These are phyloP conservation scores for Chytriomyces hyalinus DNA, from an alignment of 192 early-diverging fungal genomes.

Conservation along the genomic window DNA sequence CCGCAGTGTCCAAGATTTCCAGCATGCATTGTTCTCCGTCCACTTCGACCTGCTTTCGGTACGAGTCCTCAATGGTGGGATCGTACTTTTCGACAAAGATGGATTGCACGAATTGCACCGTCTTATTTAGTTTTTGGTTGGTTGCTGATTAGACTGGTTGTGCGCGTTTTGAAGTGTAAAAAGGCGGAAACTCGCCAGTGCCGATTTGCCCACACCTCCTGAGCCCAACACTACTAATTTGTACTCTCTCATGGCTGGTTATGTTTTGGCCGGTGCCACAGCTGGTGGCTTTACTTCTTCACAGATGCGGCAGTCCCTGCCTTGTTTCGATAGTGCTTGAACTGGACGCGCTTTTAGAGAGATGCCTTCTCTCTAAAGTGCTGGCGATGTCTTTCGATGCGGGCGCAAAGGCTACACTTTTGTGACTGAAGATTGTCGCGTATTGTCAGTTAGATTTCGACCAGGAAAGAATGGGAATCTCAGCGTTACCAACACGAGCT, in stretches of 20 bases:
- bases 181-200: conserved; percentile 60
- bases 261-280: no score
- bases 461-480: no score
- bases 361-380: not conserved
- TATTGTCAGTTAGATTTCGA: no score
- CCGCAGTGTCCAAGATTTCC: conserved; percentile 97
- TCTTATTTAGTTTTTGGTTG: conserved; percentile 41
- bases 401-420: not conserved
- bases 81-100: conserved; percentile 93
- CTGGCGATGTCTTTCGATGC: not conserved
- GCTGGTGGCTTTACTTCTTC: no score
- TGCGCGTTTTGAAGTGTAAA: not conserved
- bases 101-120: conserved; percentile 68
- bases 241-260: conserved; percentile 81
- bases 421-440: not conserved
- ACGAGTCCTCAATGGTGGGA: conserved; percentile 98
- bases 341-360: not conserved
- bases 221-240: conserved; percentile 93
- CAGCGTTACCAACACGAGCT: no score
- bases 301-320: not conserved
- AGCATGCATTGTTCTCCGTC: conserved; percentile 96
- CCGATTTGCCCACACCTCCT: conserved; percentile 88
- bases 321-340: not conserved
- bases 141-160: not conserved
- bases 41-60: conserved; percentile 95